These are phyloP conservation scores for Agrocybe chaxingu DNA, from an alignment of 768 basidiomycete species.

Conservation along the genomic window DNA sequence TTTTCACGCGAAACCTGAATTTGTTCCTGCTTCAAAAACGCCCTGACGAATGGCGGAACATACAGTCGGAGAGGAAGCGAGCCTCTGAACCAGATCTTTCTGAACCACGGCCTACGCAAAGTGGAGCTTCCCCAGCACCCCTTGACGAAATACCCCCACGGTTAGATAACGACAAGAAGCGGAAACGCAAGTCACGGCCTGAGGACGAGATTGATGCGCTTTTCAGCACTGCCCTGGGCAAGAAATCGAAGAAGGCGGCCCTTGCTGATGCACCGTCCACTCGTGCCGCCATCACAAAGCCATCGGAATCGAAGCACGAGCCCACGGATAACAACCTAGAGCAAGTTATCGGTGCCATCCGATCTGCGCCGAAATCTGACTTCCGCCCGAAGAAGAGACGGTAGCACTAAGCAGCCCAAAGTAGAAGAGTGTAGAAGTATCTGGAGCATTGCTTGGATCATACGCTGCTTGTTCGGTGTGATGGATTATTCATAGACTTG, in stretches of 20 bases:
- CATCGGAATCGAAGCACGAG: slow-evolving; percentile 12
- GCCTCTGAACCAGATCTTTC: slow-evolving; percentile 13
- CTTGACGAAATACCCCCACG: slow-evolving; percentile 3
- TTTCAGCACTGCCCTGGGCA: slow-evolving; percentile 58
- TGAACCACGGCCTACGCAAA: neutral
- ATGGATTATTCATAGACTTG: too few species aligned
- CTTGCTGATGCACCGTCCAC: slow-evolving; percentile 20
- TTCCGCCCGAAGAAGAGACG: slow-evolving; percentile 26
- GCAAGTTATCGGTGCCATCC: slow-evolving; percentile 58
- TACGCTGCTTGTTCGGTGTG: too few species aligned
- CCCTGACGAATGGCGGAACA: slow-evolving; percentile 80
- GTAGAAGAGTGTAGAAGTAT: neutral
- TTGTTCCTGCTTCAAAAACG: slow-evolving; percentile 73
- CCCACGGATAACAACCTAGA: slow-evolving; percentile 36
- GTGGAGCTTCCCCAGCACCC: neutral
- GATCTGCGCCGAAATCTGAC: slow-evolving; percentile 49
- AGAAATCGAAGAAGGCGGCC: slow-evolving; percentile 55
- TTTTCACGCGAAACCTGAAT: slow-evolving; percentile 77
- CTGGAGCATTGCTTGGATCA: too few species aligned
- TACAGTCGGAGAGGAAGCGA: slow-evolving; percentile 51
- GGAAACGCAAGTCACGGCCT: slow-evolving; percentile 40
- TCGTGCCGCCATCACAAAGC: neutral
- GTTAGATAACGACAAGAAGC: slow-evolving; percentile 9
- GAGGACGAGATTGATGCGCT: slow-evolving; percentile 76
- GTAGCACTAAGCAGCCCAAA: neutral